phyloP scores from a whole-genome alignment of 257 asterid species.

The Solanum sejunctum region DNA sequence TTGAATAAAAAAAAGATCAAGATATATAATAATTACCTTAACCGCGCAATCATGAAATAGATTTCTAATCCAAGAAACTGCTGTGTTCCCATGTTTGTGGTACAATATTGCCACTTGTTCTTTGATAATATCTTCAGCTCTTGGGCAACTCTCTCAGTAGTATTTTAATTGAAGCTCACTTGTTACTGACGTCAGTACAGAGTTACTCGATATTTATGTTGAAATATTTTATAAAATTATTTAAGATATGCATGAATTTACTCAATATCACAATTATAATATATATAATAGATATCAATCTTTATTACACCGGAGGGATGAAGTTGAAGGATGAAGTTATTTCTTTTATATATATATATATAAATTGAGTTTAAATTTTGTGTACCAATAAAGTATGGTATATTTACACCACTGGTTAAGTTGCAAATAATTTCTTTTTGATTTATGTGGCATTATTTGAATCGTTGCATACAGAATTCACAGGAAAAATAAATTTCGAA shows the following conservation, averaged over 20 bases:
- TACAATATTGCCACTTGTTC: constrained; percentile 45
- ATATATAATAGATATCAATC: neutral
- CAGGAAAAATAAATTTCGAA: too few relatives aligned
- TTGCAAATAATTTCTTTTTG: too few relatives aligned
- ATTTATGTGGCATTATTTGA: too few relatives aligned
- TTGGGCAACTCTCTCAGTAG: constrained; percentile 61
- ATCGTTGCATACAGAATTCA: too few relatives aligned
- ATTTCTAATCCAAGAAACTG: constrained; percentile 74
- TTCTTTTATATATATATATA: neutral
- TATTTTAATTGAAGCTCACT: constrained; percentile 46
- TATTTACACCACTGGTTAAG: too few relatives aligned
- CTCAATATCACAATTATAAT: too few relatives aligned
- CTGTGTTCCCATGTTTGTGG: constrained; percentile 49
- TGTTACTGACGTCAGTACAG: neutral
- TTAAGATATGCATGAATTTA: neutral
- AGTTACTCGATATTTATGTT: neutral
- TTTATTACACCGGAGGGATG: neutral
- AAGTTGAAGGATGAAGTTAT: neutral
- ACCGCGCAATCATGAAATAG: constrained; percentile 82
- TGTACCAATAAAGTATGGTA: neutral
- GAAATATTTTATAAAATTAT: neutral
- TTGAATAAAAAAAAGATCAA: neutral
- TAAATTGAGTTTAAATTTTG: neutral
- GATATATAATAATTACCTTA: constrained; percentile 20
- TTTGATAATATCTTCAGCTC: constrained; percentile 56